Evolutionary conservation across 2,329 filamentous ascomycete species (phyloP).

Genomic region (Talaromyces sp.): DNA sequence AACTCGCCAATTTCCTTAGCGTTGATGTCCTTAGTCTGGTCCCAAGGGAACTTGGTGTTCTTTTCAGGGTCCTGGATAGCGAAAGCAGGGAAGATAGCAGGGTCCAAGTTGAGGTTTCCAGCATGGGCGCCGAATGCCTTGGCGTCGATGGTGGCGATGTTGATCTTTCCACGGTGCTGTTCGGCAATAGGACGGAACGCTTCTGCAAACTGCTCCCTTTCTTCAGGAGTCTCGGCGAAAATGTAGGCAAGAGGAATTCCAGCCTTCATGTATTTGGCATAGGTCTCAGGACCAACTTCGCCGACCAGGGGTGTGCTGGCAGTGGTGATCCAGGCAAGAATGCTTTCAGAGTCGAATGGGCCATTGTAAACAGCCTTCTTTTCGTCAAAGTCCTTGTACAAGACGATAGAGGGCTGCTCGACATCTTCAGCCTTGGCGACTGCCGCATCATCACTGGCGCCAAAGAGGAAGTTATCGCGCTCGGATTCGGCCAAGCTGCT

Average conservation of each 20-base stretch:
- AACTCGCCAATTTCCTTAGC: constrained; percentile 70
- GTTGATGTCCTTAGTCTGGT: constrained; percentile 74
- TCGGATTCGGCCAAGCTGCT: constrained; percentile 65
- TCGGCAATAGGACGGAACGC: constrained; percentile 80
- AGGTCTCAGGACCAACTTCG: constrained; percentile 95
- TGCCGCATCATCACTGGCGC: constrained; percentile 73
- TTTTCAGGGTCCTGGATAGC: constrained; percentile 93
- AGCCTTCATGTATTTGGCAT: constrained; percentile 86
- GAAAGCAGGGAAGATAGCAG: constrained; percentile 92
- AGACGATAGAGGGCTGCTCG: constrained; percentile 76
- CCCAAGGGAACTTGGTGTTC: constrained; percentile 96
- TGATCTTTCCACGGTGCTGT: constrained; percentile 89
- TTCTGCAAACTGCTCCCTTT: constrained; percentile 72
- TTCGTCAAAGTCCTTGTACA: constrained; percentile 98
- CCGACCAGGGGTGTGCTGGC: constrained; percentile 85
- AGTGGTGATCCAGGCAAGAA: constrained; percentile 77
- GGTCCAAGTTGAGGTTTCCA: constrained; percentile 93
- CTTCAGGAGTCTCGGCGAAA: constrained; percentile 87
- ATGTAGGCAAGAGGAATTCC: constrained; percentile 95
- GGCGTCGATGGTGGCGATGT: constrained; percentile 97
- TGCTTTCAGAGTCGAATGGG: constrained; percentile 73
- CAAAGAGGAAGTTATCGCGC: constrained; percentile 90
- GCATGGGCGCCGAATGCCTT: constrained; percentile 91
- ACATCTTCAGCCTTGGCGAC: constrained; percentile 88
- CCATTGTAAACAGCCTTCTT: constrained; percentile 81